Evolutionary conservation across 1,139 yeast genomes (phyloP).

Genomic region (Suhomyces atakaporum): DNA sequence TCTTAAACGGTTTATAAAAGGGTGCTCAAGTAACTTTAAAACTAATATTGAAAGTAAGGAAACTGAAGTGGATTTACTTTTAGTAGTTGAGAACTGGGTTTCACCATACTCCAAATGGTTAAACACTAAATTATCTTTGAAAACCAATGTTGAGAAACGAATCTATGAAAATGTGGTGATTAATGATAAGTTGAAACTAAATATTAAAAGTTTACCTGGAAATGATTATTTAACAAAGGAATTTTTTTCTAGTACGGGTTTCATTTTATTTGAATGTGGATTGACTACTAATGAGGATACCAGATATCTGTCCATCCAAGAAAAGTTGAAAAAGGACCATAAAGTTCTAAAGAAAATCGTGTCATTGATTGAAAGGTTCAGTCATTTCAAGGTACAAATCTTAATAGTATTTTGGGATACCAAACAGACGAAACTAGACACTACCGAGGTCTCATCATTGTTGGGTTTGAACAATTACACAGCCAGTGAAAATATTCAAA

Average conservation of each 20-base stretch:
- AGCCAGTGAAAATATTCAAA: conserved; percentile 19
- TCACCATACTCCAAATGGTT: conserved; percentile 49
- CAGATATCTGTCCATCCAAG: conserved; percentile 20
- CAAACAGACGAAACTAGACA: conserved; percentile 21
- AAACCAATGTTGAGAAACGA: conserved; percentile 27
- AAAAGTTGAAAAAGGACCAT: conserved; percentile 39
- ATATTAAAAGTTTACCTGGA: conserved; percentile 41
- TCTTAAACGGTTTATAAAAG: conserved; percentile 24
- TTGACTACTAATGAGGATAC: conserved; percentile 23
- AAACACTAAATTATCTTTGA: conserved; percentile 38
- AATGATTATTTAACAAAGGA: conserved; percentile 35
- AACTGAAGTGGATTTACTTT: conserved; percentile 32
- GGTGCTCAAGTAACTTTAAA: conserved; percentile 27
- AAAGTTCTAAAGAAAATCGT: conserved; percentile 40
- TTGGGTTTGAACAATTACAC: conserved; percentile 21
- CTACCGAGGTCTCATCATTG: conserved; percentile 19
- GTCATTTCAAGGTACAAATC: conserved; percentile 38
- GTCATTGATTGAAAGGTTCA: conserved; percentile 37
- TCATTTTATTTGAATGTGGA: conserved; percentile 52
- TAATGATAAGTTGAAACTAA: conserved; percentile 27
- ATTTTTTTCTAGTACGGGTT: conserved; percentile 40
- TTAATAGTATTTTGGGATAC: conserved; percentile 45
- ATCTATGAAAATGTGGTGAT: conserved; percentile 30
- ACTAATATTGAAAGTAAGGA: conserved; percentile 22
- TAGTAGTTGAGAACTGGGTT: conserved; percentile 49